Base-by-base conservation (phyloP, 2,329 filamentous ascomycete genomes). In the Colletotrichum lindemuthianum region DNA sequence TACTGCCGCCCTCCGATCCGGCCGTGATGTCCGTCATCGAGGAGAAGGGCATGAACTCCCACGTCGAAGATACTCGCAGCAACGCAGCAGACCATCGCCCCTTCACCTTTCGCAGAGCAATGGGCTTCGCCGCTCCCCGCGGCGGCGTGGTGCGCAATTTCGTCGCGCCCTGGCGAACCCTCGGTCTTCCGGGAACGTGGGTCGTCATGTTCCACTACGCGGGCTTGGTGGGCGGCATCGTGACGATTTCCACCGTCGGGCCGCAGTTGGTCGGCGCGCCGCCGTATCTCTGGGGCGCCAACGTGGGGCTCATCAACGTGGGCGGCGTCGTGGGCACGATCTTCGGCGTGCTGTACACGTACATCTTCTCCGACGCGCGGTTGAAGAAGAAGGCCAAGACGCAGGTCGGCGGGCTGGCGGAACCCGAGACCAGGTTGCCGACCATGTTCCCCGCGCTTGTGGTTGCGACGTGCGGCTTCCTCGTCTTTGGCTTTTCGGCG, bases 401-500 rank as follows among this genome's bases (percentile, higher is more conserved):
- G 10, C 67, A 69, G 16, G 69, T 69, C 0, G 68, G 72, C 6
- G 76, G 76, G 0, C 68, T 70, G 33, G 71, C 72, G 0, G 77
- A 79, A 57, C 70, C 77, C 0, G 77, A 79, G 59, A 70, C 69
- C 6, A 69, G 77, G 13, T 58, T 78, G 0, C 71, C 72, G 0
- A 70, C 72, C 2, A 71, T 77, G 50, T 71, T 78, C 58, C 73
- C 73, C 0, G 69, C 74, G 0, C 66, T 79, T 0, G 58, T 68
- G 0, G 50, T 77, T 0, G 73, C 75, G 0, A 78, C 77, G 0
- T 55, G 66, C 4, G 77, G 77, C 1, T 59, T 79, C 10, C 63
- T 77, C 1, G 70, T 77, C 1, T 79, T 79, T 66, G 77, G 77
- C 0, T 77, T 77, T 50, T 77, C 76, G 9, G 77, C 75, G 0